Evolutionary conservation across 2,329 filamentous ascomycete species (phyloP).

Genomic region (Magnaporthales sp.): DNA sequence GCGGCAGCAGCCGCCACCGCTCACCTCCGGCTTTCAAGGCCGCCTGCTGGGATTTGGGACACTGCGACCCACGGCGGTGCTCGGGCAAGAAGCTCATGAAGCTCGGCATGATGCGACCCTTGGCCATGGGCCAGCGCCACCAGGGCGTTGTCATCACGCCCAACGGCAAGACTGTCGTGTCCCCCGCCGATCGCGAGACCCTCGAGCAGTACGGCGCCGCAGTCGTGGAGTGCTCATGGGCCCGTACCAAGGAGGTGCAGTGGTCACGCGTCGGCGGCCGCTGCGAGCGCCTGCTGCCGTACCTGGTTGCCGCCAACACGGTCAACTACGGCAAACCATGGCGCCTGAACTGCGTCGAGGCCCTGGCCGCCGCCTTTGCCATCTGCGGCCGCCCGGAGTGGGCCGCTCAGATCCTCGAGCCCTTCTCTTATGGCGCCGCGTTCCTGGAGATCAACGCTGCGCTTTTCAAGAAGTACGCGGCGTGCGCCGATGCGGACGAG

Average conservation of each 20-base stretch:
- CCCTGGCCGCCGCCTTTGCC: conserved; percentile 81
- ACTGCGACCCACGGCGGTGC: conserved; percentile 95
- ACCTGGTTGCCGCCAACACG: conserved; percentile 90
- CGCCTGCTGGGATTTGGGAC: conserved; percentile 94
- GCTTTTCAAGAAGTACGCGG: conserved; percentile 75
- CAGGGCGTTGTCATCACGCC: conserved; percentile 89
- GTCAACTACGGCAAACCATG: conserved; percentile 97
- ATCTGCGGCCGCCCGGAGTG: conserved; percentile 90
- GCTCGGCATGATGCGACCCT: conserved; percentile 84
- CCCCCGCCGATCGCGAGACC: conserved; percentile 71
- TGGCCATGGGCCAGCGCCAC: conserved; percentile 86
- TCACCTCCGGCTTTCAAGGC: conserved; percentile 64
- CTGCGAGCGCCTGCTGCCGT: conserved; percentile 83
- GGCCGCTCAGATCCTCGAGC: conserved; percentile 73
- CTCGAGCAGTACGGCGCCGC: conserved; percentile 87
- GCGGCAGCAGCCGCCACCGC: conserved; percentile 11
- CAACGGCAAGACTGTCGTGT: conserved; percentile 80
- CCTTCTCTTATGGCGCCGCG: conserved; percentile 80
- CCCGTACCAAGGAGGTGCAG: conserved; percentile 81
- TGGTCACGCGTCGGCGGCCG: conserved; percentile 89
- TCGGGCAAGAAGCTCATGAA: conserved; percentile 93
- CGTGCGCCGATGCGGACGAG: conserved; percentile 69
- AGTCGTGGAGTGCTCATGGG: conserved; percentile 97
- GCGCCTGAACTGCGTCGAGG: conserved; percentile 92
- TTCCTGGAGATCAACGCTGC: conserved; percentile 88